Conservation (phyloP, 352 stramenopile species). For the Pythium monospermum region DNA sequence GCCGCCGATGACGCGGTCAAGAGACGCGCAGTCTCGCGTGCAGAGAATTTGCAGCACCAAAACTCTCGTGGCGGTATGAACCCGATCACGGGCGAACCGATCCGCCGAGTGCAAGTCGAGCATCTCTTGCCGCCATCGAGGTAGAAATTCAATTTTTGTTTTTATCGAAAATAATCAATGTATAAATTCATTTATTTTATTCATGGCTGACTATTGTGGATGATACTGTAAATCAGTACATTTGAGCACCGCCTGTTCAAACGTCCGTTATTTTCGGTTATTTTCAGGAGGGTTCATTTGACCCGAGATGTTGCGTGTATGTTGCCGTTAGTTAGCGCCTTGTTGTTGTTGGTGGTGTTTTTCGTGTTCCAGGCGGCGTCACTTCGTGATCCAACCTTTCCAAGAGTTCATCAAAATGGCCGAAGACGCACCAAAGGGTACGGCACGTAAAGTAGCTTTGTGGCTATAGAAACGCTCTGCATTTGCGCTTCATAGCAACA, state of each 20-base stretch:
- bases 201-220: background rate
- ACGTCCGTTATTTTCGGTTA: conserved; percentile 23
- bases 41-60: conserved; percentile 77
- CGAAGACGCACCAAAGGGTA: conserved; percentile 46
- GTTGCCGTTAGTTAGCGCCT: too few relatives aligned
- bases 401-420: conserved; percentile 31
- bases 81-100: conserved; percentile 75
- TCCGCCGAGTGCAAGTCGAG: conserved; percentile 39
- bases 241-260: background rate
- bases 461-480: background rate
- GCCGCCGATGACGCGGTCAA: conserved; percentile 66
- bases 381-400: conserved; percentile 21
- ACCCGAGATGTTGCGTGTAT: too few relatives aligned
- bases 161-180: background rate
- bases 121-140: conserved; percentile 44
- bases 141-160: conserved; percentile 4
- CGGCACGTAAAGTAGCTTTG: too few relatives aligned
- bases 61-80: conserved; percentile 81
- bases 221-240: background rate
- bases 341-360: too few relatives aligned
- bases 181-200: too few relatives aligned
- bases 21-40: conserved; percentile 65
- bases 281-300: conserved; percentile 20
- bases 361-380: too few relatives aligned
- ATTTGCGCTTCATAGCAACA: too few relatives aligned